These are phyloP conservation scores for Lepidium didymum DNA, from an alignment of 345 rosid species.

Conservation along the genomic window DNA sequence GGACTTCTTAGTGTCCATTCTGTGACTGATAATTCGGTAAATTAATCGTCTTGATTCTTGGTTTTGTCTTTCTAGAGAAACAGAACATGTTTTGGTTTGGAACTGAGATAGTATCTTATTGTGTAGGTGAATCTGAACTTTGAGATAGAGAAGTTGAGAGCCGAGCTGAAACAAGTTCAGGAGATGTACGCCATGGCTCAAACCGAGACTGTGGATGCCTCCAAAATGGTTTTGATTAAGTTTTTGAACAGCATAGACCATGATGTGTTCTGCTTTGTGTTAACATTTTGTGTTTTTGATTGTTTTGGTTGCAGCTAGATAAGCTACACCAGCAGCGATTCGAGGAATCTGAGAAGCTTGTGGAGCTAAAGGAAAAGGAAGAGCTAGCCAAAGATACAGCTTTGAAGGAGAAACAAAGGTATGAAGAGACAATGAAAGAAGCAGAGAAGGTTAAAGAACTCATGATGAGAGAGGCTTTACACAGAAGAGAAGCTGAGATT, in stretches of 20 bases:
- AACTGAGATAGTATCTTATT: neutral
- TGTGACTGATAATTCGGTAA: conserved; percentile 45
- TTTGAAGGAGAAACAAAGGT: conserved; percentile 48
- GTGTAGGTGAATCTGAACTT: conserved; percentile 54
- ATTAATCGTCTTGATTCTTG: neutral
- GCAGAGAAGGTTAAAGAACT: conserved; percentile 36
- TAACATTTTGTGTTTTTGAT: neutral
- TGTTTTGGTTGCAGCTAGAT: conserved; percentile 35
- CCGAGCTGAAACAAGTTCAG: conserved; percentile 67
- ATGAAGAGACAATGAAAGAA: conserved; percentile 54
- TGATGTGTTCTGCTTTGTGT: neutral
- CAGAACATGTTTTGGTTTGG: neutral
- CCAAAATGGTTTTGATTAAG: conserved; percentile 51
- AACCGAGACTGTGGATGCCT: conserved; percentile 68
- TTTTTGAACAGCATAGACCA: neutral
- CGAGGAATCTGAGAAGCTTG: conserved; percentile 53
- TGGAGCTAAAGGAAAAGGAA: conserved; percentile 44
- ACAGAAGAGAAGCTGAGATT: conserved; percentile 53
- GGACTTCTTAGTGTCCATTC: conserved; percentile 35
- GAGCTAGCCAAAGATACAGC: conserved; percentile 49
- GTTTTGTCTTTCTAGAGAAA: neutral
- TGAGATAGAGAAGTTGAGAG: conserved; percentile 87
- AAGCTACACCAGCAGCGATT: conserved; percentile 38
- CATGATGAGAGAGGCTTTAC: conserved; percentile 55
- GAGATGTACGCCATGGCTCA: conserved; percentile 81